Base-by-base conservation (phyloP, 305 asterid genomes). In the Lippia alba region DNA sequence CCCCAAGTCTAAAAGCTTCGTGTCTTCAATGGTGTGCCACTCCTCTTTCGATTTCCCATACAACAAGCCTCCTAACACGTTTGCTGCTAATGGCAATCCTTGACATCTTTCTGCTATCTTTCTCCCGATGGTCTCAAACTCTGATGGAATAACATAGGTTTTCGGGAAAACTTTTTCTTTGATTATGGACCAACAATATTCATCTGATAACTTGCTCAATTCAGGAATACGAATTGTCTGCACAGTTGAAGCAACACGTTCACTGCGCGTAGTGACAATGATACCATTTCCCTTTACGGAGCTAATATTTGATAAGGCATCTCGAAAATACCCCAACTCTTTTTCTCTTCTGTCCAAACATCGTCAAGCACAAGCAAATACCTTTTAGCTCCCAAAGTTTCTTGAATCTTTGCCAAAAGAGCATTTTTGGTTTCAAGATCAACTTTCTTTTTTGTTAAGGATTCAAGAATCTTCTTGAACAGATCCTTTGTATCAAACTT, bases 321-420 rank as follows among this genome's bases (percentile, higher is more conserved):
- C 30, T 0, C 36, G 46, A 57, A 79, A 56, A 1, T 9, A 5
- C 57, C 67, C 83, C 74, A 72, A 2, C 5, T 10, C 0, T 10
- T n/a, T 0, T 0, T 2, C 0, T 71, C 55, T 18, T 34, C 71
- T 3, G 61, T 70, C 79, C 83, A 73, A 0, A 81, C 60, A 14
- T 72, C 81, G 66, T 81, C 86, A 8, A 76, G 77, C 0, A 82
- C 76, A 24, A 82, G 61, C 15, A 82, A 41, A 41, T 70, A 82
- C 14, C 39, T 63, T 57, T 59, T 46, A 40, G 32, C 67, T 12
- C 5, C 18, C 19, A 74, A 58, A 14, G 6, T 6, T 1, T 67
- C 12, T 24, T 44, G n/a, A 58, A 71, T 64, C 11, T 54, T 12
- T 19, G 36, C 34, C 24, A 74, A 24, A 15, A 74, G 56, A 14